Evolutionary conservation across 192 early-diverging fungal genomes (phyloP), one percentile per base, ranked within the genome.

Genomic region (Lunasporangiospora selenospora): DNA sequence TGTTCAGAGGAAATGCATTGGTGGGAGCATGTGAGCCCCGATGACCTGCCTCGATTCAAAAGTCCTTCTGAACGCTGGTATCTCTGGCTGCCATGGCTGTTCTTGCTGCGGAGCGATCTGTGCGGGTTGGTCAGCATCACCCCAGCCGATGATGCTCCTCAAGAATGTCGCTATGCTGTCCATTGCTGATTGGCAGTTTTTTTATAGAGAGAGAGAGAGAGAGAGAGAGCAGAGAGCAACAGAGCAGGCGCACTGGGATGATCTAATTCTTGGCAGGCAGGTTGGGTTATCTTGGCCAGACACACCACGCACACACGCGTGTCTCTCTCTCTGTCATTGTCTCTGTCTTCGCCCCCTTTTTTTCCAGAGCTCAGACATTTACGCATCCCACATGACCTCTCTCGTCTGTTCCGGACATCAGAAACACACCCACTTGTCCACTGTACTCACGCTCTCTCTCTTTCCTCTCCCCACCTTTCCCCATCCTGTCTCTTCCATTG

Each of bases 41-140:
- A 43, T n/a, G 8, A 62, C 53, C 53, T 73, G 54, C 69, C 69
- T 63, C 23, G 69, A 73, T 39, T 73, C 41, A 23, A 61, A 73
- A 18, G 69, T 59, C 29, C 63, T 61, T 23, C 58, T 73, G 46
- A 61, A 73, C 24, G 63, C 31, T 3, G 69, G 69, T 6, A 73
- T 73, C 37, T 73, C 69, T 62, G 69, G 69, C 30, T 53, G 59
- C 69, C 69, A 73, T 16, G 62, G 23, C 18, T 27, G 24, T 13
- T 19, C 21, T n/a, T n/a, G n/a, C n/a, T n/a, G n/a, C n/a, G n/a
- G n/a, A n/a, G n/a, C n/a, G n/a, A n/a, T n/a, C n/a, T n/a, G n/a
- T n/a, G n/a, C n/a, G n/a, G 11, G 9, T 29, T 11, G 45, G 4
- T 26, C 42, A 46, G 31, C 30, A 26, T 0, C 27, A 55, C 0